Evolutionary conservation across 352 stramenopile genomes (phyloP).

Genomic region (Aphanomyces invadans): DNA sequence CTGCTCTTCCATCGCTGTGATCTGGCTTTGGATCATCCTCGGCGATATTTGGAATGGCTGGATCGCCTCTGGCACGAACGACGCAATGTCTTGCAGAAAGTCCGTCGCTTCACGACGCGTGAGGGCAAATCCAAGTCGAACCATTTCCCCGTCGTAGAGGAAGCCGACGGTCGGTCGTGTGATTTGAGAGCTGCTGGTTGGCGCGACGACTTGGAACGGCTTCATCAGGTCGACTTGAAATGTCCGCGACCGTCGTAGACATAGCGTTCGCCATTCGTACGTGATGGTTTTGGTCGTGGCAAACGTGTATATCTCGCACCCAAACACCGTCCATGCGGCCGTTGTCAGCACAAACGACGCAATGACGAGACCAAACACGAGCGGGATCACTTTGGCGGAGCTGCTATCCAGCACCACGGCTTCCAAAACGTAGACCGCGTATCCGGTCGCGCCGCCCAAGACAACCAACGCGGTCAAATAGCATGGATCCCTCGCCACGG

Average conservation of each 20-base stretch:
- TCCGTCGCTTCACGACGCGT: neutral
- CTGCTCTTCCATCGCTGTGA: neutral
- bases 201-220: neutral
- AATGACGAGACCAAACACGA: neutral
- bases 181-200: neutral
- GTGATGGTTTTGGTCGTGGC: neutral
- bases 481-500: neutral
- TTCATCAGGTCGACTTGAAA: neutral
- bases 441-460: neutral
- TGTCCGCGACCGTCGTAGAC: neutral
- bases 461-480: neutral
- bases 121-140: neutral
- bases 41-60: neutral
- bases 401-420: neutral
- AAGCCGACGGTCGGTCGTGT: neutral
- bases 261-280: neutral
- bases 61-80: neutral
- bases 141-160: neutral
- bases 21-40: conserved; percentile 1
- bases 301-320: neutral
- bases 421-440: neutral
- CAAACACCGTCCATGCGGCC: neutral
- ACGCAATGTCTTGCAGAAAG: neutral
- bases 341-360: neutral
- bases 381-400: neutral